Conservation (phyloP, 129 eudicot genomes). For the Saussurea involucrata region DNA sequence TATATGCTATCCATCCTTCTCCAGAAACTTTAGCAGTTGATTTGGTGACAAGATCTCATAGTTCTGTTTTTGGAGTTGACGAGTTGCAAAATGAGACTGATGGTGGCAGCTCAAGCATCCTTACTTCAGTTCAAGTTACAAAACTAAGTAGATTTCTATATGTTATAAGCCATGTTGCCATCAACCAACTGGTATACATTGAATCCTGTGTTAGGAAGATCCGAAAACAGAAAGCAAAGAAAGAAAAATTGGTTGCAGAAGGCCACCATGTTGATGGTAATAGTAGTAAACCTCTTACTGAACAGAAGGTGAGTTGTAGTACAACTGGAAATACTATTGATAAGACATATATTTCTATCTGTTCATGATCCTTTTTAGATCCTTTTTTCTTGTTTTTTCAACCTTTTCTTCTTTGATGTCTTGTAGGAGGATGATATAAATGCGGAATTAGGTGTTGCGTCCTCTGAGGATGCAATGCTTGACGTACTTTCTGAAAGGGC, state of each 20-base stretch:
- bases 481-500: conserved; percentile 74
- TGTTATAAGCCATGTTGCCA: conserved; percentile 84
- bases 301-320: conserved; percentile 46
- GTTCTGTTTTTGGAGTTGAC: conserved; percentile 55
- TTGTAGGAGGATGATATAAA: conserved; percentile 75
- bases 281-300: conserved; percentile 22
- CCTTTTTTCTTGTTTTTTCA: conserved; percentile 5
- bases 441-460: conserved; percentile 90
- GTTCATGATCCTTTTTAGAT: neutral
- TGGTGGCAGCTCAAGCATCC: conserved; percentile 29
- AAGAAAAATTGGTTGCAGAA: conserved; percentile 64
- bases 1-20: conserved; percentile 81
- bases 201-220: conserved; percentile 82
- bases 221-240: conserved; percentile 71
- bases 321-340: neutral
- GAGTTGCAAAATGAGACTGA: conserved; percentile 47
- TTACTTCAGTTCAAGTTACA: conserved; percentile 57
- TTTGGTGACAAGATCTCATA: conserved; percentile 52
- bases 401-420: conserved; percentile 6
- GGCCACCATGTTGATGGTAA: conserved; percentile 25
- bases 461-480: conserved; percentile 85
- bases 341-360: neutral
- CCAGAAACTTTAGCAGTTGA: conserved; percentile 83
- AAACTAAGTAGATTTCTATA: conserved; percentile 70
- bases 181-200: conserved; percentile 81